Percentiles rank a stretch among this genome's conserved stretches.
Conservation (phyloP, 1,284 basidiomycete species). For the Athelia psychrophila region DNA sequence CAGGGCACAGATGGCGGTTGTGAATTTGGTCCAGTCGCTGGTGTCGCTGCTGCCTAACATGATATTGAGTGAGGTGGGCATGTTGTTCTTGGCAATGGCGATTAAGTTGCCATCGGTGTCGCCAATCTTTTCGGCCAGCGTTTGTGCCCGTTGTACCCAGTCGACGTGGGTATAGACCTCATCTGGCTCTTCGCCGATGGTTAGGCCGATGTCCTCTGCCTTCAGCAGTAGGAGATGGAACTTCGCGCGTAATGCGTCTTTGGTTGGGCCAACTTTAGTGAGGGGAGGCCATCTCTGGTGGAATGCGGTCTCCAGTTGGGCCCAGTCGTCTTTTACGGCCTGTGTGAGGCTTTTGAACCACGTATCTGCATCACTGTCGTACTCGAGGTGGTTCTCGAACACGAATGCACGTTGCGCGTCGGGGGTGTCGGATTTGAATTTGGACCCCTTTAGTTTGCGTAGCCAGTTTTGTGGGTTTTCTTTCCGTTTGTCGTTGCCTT, state of each 20-base stretch:
- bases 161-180: background rate
- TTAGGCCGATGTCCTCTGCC: background rate
- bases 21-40: background rate
- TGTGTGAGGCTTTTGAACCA: background rate
- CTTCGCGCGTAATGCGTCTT: background rate
- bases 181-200: background rate
- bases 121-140: background rate
- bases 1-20: background rate
- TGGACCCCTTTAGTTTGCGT: background rate
- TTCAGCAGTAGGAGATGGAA: background rate
- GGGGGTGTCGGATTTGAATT: background rate
- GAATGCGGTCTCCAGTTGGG: background rate
- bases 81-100: background rate
- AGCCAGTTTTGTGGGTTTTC: background rate
- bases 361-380: background rate
- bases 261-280: background rate
- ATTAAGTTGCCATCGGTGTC: background rate
- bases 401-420: background rate
- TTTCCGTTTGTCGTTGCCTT: background rate
- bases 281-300: background rate
- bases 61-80: background rate
- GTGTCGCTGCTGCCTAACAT: background rate
- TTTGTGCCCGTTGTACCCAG: background rate
- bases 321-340: background rate
- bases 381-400: background rate